phyloP scores from a whole-genome alignment of 495 filamentous ascomycete species.

The Aspergillus baeticus region DNA sequence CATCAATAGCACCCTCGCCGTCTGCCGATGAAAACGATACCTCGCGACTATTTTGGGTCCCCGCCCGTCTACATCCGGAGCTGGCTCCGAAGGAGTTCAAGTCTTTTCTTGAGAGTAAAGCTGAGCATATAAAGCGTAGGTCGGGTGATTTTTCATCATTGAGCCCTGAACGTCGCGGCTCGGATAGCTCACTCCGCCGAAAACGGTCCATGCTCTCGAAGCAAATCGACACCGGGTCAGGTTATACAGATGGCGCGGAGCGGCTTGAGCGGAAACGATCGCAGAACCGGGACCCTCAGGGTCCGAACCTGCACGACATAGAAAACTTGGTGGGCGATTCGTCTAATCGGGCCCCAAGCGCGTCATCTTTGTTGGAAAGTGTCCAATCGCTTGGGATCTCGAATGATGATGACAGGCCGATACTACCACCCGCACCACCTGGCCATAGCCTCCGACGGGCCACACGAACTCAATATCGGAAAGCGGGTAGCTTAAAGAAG shows the following conservation, averaged over 20 bases:
- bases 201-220: constrained; percentile 96
- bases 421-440: constrained; percentile 69
- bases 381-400: constrained; percentile 49
- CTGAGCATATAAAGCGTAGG: constrained; percentile 81
- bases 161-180: constrained; percentile 58
- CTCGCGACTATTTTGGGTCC: constrained; percentile 91
- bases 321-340: constrained; percentile 82
- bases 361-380: constrained; percentile 28
- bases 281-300: constrained; percentile 55
- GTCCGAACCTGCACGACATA: constrained; percentile 64
- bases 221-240: constrained; percentile 76
- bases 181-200: constrained; percentile 65
- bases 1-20: constrained; percentile 71
- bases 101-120: constrained; percentile 89
- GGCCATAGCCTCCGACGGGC: constrained; percentile 82
- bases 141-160: constrained; percentile 70
- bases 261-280: constrained; percentile 76
- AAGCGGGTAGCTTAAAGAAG: constrained; percentile 76
- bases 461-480: constrained; percentile 87
- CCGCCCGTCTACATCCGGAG: constrained; percentile 90
- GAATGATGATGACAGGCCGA: constrained; percentile 79
- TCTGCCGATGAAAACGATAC: constrained; percentile 80
- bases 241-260: constrained; percentile 87
- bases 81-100: constrained; percentile 96
- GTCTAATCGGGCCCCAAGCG: constrained; percentile 46